Evolutionary conservation across 2,329 filamentous ascomycete genomes (phyloP).

Genomic region (Trichoderma sp.): DNA sequence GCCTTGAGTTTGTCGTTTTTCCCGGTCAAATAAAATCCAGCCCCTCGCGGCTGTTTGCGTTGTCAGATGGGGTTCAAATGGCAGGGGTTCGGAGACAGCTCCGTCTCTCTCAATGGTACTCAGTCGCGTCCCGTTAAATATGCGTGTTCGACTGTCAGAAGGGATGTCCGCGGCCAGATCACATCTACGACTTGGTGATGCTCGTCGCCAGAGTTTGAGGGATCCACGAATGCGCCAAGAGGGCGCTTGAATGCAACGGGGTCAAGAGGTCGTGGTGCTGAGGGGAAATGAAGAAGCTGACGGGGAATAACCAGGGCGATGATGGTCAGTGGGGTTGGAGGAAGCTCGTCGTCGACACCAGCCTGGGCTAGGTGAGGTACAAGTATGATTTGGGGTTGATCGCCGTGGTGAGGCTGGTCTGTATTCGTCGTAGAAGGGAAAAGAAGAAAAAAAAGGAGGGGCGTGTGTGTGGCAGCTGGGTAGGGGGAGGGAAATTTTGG

Average conservation of each 20-base stretch:
- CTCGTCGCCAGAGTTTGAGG: not conserved
- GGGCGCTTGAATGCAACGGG: not conserved
- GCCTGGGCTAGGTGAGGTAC: not conserved
- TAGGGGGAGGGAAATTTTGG: not conserved
- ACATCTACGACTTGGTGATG: not conserved
- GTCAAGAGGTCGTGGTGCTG: not conserved
- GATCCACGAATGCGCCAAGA: not conserved
- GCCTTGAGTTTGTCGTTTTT: not conserved
- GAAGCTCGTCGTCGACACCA: not conserved
- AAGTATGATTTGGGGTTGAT: conserved; percentile 5
- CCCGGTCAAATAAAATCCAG: not conserved
- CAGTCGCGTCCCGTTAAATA: not conserved
- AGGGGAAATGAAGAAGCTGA: not conserved
- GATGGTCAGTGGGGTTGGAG: not conserved
- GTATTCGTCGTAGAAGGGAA: not conserved
- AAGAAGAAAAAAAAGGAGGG: not conserved
- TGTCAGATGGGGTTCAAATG: not conserved
- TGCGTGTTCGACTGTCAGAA: not conserved
- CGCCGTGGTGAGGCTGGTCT: conserved; percentile 2
- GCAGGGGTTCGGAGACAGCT: not conserved
- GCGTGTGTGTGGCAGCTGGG: conserved; percentile 5
- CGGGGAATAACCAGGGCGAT: not conserved
- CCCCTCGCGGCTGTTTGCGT: not conserved
- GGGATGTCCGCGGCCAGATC: not conserved
- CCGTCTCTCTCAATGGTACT: not conserved